Evolutionary conservation across 169 alveolate species (phyloP), one percentile per base, ranked within the genome.

Genomic region (Eimeria sp.): DNA sequence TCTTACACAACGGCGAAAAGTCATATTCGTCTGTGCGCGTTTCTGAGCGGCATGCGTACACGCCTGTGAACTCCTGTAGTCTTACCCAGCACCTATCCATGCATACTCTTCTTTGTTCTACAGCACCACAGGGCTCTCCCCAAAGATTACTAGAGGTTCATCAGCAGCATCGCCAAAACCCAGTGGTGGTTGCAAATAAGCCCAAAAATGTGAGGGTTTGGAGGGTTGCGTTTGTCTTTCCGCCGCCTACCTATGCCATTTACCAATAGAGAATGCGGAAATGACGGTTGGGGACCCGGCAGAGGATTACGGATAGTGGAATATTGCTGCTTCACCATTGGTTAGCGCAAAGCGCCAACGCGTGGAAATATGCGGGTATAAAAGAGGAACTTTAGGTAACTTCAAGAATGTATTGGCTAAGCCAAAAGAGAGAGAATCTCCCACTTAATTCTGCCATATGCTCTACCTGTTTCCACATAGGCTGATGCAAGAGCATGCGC

Each of bases 321-420:
- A 64, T 87, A 33, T 11, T 25, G 66, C 54, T 46, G 66, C 82
- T 62, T 87, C 93, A 87, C 93, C 93, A 87, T 30, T 87, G 93
- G 93, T 87, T 87, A 62, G 82, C 93, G 93, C 93, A 40, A 37
- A 56, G 43, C 91, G 93, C 93, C 76, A 83, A 83, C 40, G 10
- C 77, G 27, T 23, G 64, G 64, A 30, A 87, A n/a, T 43, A 56
- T 82, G 68, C 64, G 89, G 68, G 52, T 27, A 3, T 18, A 27
- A 30, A 27, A 25, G 71, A 14, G 71, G 71, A 25, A 30, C 46
- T 49, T 16, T 23, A 54, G 0, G 25, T 43, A n/a, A 80, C 62
- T 80, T 49, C 83, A 40, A 18, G 89, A 80, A 30, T n/a, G 27
- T 56, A n/a, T 80, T 49, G 71, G n/a, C 46, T 49, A 13, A n/a